Base-by-base conservation (phyloP, 495 filamentous ascomycete species). In the Chaetomium fimeti region DNA sequence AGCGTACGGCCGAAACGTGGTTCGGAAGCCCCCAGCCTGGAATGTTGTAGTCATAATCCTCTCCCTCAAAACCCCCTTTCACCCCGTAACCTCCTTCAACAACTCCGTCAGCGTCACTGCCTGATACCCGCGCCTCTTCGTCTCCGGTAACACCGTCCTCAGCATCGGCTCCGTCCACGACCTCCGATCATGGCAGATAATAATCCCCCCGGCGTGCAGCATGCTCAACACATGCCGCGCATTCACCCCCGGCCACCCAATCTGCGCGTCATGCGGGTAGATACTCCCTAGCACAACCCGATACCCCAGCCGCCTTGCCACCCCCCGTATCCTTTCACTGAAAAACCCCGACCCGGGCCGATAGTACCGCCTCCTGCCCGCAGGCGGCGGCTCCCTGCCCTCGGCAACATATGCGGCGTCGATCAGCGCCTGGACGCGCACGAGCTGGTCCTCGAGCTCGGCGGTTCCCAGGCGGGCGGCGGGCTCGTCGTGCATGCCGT, bases 201-300 rank as follows among this genome's bases (percentile, higher is more conserved):
- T 87, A 48, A 96, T 85, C 49, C 85, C 88, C 1, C 91, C 91
- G 0, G 89, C 87, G 51, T 80, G 73, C 29, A 91, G 74, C 88
- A 91, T 91, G 71, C 88, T 90, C 68, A 93, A 70, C 4, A 96
- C 82, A 79, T 94, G 91, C 58, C 77, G 79, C n/a, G 89, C 87
- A 78, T 96, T 96, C 60, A 93, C 59, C 66, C 79, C 79, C 71
- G 82, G 76, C 69, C 80, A 87, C 24, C 75, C 75, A 40, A 96
- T 85, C 78, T 93, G 90, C 53, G 91, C 84, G 75, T 96, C 91
- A 76, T 95, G 91, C 16, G 91, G 91, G 74, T 93, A 95, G 36
- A 94, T 88, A 72, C 85, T 88, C 16, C 91, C 91, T 38, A 96
- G 76, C 18, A 93, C 88, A 3, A 93, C 68, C 48, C 79, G 70